Percentiles rank a stretch among this genome's conserved stretches.
Conservation (phyloP, 768 basidiomycete genomes). For the Lactifluus subvellereus region DNA sequence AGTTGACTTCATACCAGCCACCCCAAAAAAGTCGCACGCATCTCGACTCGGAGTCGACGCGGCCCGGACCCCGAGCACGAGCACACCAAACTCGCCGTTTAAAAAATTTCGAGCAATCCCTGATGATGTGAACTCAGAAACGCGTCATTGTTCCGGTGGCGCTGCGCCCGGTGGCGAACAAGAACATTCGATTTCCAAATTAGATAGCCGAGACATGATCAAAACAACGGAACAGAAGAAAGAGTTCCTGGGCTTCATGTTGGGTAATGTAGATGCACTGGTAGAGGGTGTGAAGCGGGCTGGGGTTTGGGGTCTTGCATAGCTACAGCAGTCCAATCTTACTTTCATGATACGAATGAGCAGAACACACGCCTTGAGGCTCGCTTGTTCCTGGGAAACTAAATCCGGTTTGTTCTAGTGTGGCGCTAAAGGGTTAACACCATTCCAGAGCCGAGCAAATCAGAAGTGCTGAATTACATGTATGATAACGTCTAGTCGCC, state of each 20-base stretch:
- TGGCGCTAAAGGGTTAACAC: background rate
- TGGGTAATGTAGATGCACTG: slow-evolving; percentile 88
- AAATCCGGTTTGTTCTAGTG: background rate
- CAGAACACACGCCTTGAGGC: no score
- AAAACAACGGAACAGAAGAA: slow-evolving; percentile 79
- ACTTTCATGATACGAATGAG: no score
- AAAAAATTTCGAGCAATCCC: slow-evolving; percentile 12
- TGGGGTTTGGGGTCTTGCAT: slow-evolving; percentile 78
- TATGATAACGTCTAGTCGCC: slow-evolving; percentile 8
- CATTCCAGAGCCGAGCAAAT: background rate
- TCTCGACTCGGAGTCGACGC: slow-evolving; percentile 31
- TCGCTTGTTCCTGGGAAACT: no score
- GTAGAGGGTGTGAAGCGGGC: slow-evolving; percentile 84
- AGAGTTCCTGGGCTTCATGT: slow-evolving; percentile 67
- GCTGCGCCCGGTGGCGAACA: slow-evolving; percentile 19
- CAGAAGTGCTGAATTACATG: slow-evolving; percentile 4
- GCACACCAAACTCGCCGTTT: slow-evolving; percentile 16
- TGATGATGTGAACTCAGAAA: background rate
- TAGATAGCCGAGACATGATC: slow-evolving; percentile 24
- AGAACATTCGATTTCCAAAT: slow-evolving; percentile 22
- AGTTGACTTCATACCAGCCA: slow-evolving; percentile 66
- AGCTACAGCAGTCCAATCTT: background rate
- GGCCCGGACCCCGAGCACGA: slow-evolving; percentile 20
- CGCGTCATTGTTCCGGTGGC: slow-evolving; percentile 9
- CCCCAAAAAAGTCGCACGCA: slow-evolving; percentile 52